phyloP scores from a whole-genome alignment of 23 red algal species.

The Cyanidiococcus yangmingshanensis region DNA sequence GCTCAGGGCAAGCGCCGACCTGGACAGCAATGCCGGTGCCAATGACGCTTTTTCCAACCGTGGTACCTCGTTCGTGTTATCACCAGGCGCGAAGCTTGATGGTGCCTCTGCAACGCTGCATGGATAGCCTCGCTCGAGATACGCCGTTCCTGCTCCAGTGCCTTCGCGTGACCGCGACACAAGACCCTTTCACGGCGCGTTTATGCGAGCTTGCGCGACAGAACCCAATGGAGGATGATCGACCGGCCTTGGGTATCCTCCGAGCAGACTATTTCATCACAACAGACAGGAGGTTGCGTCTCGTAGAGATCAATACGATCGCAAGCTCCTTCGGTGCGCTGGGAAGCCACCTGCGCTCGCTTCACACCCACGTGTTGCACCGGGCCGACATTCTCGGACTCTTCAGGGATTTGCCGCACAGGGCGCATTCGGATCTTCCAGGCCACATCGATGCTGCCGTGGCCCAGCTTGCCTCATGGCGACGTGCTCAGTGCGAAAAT shows the following conservation, averaged over 20 bases:
- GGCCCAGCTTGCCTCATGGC: conserved; percentile 6
- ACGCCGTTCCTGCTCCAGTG: conserved; percentile 1
- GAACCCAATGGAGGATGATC: not conserved
- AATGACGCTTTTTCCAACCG: conserved; percentile 7
- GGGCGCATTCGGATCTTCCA: not conserved
- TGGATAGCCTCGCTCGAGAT: conserved; percentile 5
- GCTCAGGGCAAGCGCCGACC: not conserved
- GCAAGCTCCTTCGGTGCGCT: conserved; percentile 69
- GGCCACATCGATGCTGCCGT: not conserved
- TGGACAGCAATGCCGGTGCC: conserved; percentile 2
- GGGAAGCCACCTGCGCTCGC: conserved; percentile 19
- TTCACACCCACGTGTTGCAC: conserved; percentile 41
- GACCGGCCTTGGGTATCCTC: conserved; percentile 29
- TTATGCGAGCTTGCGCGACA: not conserved
- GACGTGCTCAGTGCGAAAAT: not conserved
- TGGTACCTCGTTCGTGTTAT: not conserved
- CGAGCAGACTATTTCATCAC: conserved; percentile 87
- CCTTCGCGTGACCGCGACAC: not conserved
- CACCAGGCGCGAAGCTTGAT: not conserved
- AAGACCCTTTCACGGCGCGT: not conserved
- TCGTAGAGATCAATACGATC: conserved; percentile 93
- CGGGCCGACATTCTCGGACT: conserved; percentile 19
- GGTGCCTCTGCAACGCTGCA: not conserved
- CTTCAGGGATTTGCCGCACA: not conserved
- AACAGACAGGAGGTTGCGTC: conserved; percentile 8